These are phyloP conservation scores for Arabis alpina DNA, from an alignment of 345 rosid species.

Conservation along the genomic window DNA sequence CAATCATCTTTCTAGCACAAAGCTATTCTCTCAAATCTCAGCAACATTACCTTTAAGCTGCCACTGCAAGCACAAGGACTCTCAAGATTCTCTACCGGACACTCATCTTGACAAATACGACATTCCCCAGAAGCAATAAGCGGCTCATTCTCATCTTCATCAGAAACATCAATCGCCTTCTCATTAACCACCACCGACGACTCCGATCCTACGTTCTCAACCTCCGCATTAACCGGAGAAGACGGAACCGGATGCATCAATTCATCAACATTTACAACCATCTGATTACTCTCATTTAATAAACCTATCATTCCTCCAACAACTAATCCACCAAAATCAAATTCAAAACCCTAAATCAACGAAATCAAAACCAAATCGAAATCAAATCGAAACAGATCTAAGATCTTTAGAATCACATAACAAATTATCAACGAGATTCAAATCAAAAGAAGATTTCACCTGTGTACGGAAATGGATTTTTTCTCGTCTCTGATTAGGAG, in stretches of 20 bases:
- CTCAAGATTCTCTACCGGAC: slow-evolving; percentile 66
- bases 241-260: slow-evolving; percentile 46
- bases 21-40: not conserved
- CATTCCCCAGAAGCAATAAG: slow-evolving; percentile 76
- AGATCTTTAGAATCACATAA: not conserved
- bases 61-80: slow-evolving; percentile 90
- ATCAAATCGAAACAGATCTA: slow-evolving; percentile 8
- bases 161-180: slow-evolving; percentile 41
- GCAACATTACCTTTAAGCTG: slow-evolving; percentile 69
- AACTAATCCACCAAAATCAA: slow-evolving; percentile 24
- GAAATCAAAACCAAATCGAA: slow-evolving; percentile 13
- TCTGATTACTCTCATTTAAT: slow-evolving; percentile 52
- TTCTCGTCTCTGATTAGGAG: slow-evolving; percentile 26
- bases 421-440: not conserved
- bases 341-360: slow-evolving; percentile 4
- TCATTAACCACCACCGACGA: slow-evolving; percentile 25
- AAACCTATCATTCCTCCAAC: slow-evolving; percentile 11
- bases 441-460: slow-evolving; percentile 26
- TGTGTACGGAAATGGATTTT: not conserved
- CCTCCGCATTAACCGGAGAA: slow-evolving; percentile 41
- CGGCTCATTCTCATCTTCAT: slow-evolving; percentile 56
- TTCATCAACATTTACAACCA: slow-evolving; percentile 69
- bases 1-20: not conserved
- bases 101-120: slow-evolving; percentile 97
- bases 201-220: slow-evolving; percentile 26